Base-by-base conservation (phyloP, 2,329 filamentous ascomycete genomes). In the Cytospora schulzeri region DNA sequence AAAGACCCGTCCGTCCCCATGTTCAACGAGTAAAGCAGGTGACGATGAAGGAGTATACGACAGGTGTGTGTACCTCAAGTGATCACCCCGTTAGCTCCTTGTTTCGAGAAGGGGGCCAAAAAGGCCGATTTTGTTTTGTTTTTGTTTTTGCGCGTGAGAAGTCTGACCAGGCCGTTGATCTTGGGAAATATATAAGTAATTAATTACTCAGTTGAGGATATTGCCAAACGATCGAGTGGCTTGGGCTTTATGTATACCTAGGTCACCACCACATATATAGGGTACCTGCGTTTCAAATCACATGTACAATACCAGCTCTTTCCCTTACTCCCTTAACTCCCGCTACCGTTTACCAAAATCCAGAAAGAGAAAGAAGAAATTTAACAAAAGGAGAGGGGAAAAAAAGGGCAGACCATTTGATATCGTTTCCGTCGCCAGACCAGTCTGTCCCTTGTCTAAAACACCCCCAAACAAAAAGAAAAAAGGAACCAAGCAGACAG, bases 281-380 rank as follows among this genome's bases (percentile, higher is more conserved):
- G 22, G 45, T 48, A 48, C n/a, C 45, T 22, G n/a, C 45, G 45
- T 48, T 24, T 45, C 19, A n/a, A 45, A 7, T 45, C 41, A 48
- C 11, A 56, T 48, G 53, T 17, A 24, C 41, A n/a, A n/a, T n/a
- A 52, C 60, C 35, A 48, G 31, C 15, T 29, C 41, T 56, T 56
- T 31, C 41, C 19, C 11, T n/a, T 45, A 22, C 48, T 29, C 28
- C 24, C 59, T n/a, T 38, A n/a, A 56, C 58, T 56, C 58, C 63
- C 22, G 52, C 57, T 57, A 22, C 48, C 22, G 19, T 14, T 60
- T 38, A 7, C 58, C 28, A 24, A n/a, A 48, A n/a, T 15, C 35
- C 41, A 19, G 26, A 41, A 38, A 15, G 15, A 28, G 15, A 24
- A 22, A 5, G 22, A 17, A 56, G 24, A 11, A 11, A 33, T n/a